Evolutionary conservation across 495 filamentous ascomycete genomes (phyloP), one percentile per base, ranked within the genome.

Genomic region (Podospora conica): DNA sequence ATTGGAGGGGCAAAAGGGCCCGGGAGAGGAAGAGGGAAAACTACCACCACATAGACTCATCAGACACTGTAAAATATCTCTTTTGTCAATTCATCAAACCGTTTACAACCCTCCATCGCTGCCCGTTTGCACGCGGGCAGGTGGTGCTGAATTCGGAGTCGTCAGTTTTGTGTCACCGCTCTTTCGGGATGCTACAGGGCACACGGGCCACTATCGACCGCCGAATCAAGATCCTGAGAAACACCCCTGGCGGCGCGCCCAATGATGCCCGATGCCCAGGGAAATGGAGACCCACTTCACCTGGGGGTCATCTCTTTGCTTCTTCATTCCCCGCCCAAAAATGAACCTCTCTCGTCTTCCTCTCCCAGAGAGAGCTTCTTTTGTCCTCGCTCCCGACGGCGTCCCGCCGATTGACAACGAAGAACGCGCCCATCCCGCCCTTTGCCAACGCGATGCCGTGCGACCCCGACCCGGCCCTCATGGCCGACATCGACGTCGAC

Each of bases 51-150:
- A 64, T 61, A 62, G 24, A 62, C 24, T 23, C 28, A 56, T 24
- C 9, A 18, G 61, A 64, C 62, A 23, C 54, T 64, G 62, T 64
- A 64, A 20, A 57, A 58, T 29, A 64, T 64, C 33, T 64, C 62
- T 11, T 64, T 64, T 64, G 62, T 64, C 10, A 56, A 20, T 55
- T 40, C 33, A 48, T 48, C 33, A n/a, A 48, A 48, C 33, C 15
- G 15, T 18, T n/a, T 8, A 1, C 33, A 48, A 2, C 15, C 15
- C 7, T 18, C 33, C 33, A 48, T 0, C 33, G 18, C 33, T n/a
- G n/a, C n/a, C n/a, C 15, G 33, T 48, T 48, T 31, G 29, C 29
- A 11, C 9, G 9, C n/a, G n/a, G n/a, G n/a, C n/a, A n/a, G n/a
- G n/a, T n/a, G n/a, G n/a, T n/a, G n/a, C n/a, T n/a, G n/a, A n/a